These are phyloP conservation scores for Oryza nivara DNA, from an alignment of 176 grass and related monocot genomes.

Conservation along the genomic window DNA sequence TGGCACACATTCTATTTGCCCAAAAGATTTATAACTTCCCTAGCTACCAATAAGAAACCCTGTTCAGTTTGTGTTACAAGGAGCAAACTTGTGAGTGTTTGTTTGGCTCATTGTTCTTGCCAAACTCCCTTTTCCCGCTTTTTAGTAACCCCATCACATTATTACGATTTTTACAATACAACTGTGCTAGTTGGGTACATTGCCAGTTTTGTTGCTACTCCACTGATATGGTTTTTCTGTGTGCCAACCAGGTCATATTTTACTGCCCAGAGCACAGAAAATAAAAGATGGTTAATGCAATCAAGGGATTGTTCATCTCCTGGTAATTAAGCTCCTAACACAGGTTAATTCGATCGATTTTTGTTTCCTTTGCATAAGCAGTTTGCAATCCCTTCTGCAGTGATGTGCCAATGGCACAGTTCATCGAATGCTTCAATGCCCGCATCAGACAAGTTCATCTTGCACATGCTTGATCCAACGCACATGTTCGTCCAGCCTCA, in stretches of 20 bases:
- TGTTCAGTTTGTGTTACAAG: too few species aligned
- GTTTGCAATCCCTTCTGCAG: conserved; percentile 33
- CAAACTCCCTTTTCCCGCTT: too few species aligned
- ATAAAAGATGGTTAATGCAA: conserved; percentile 86
- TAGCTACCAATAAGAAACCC: too few species aligned
- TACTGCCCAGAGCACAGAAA: not conserved
- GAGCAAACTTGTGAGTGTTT: too few species aligned
- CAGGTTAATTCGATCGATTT: not conserved
- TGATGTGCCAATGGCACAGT: conserved; percentile 87
- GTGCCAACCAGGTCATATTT: conserved; percentile 5
- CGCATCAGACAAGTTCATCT: conserved; percentile 75
- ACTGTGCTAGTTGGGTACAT: not conserved
- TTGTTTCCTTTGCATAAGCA: not conserved
- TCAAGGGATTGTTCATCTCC: conserved; percentile 90
- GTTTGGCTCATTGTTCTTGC: too few species aligned
- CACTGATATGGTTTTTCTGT: not conserved
- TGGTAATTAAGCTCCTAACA: conserved; percentile 47
- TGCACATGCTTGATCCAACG: conserved; percentile 77
- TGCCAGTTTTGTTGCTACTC: not conserved
- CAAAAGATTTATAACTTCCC: too few species aligned
- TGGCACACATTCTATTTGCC: too few species aligned
- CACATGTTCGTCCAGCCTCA: conserved; percentile 93
- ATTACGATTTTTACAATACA: not conserved
- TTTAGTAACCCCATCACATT: too few species aligned
- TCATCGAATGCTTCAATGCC: conserved; percentile 81